Evolutionary conservation across 2,329 filamentous ascomycete genomes (phyloP).

Genomic region (Aspergillus melleus): DNA sequence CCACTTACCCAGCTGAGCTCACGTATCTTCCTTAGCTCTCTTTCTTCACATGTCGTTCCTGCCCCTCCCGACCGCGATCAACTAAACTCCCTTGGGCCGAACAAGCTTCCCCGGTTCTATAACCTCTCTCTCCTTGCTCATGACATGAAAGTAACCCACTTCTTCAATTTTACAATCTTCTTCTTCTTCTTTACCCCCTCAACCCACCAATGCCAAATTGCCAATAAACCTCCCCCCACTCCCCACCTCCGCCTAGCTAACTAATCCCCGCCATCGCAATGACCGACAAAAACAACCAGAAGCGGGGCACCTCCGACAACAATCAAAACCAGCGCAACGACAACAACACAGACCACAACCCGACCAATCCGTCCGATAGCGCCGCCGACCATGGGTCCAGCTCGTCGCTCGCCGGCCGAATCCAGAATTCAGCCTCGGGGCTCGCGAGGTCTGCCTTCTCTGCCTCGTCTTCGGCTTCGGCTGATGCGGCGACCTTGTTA

Average conservation of each 20-base stretch:
- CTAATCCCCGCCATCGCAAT: conserved; percentile 8
- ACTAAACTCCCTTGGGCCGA: not conserved
- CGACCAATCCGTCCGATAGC: conserved; percentile 7
- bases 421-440: conserved; percentile 37
- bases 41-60: not conserved
- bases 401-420: conserved; percentile 27
- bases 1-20: too few species aligned
- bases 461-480: conserved; percentile 16
- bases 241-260: too few species aligned
- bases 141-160: not conserved
- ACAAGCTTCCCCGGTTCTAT: not conserved
- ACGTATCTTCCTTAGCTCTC: not conserved
- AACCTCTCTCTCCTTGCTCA: not conserved
- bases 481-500: conserved; percentile 23
- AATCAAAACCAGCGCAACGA: conserved; percentile 3
- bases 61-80: not conserved
- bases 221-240: too few species aligned
- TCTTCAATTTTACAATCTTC: not conserved
- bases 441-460: conserved; percentile 36
- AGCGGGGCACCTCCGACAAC: conserved; percentile 21
- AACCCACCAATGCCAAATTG: not conserved
- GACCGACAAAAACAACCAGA: conserved; percentile 18
- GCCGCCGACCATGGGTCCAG: not conserved
- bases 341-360: conserved; percentile 9
- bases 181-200: not conserved